These are phyloP conservation scores for Penicillium daleae DNA, from an alignment of 495 filamentous ascomycete species.

Conservation along the genomic window DNA sequence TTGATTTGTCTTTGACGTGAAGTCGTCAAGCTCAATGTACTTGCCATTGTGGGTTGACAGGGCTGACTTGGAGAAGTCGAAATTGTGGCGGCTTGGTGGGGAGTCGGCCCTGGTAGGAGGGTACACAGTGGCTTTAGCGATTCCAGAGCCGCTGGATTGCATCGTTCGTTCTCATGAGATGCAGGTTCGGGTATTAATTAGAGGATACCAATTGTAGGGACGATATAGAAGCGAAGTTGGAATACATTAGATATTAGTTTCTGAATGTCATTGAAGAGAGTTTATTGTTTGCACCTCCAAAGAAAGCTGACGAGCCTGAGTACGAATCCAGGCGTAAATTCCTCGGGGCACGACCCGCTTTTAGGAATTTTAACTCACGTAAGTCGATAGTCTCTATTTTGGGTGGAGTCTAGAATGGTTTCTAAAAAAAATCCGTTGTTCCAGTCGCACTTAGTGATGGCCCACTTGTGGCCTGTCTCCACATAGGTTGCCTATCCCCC, in stretches of 20 bases:
- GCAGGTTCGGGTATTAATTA: neutral
- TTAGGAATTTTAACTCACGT: neutral
- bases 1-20: neutral
- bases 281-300: neutral
- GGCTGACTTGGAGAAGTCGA: conserved; percentile 11
- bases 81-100: conserved; percentile 6
- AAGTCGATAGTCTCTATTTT: neutral
- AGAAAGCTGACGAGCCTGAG: conserved; percentile 3
- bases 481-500: neutral
- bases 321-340: conserved; percentile 8
- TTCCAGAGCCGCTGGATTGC: conserved; percentile 10
- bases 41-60: conserved; percentile 12
- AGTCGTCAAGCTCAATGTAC: conserved; percentile 23
- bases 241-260: conserved; percentile 4
- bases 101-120: conserved; percentile 12
- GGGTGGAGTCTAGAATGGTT: conserved; percentile 3
- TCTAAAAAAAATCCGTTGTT: conserved; percentile 7
- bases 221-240: neutral
- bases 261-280: conserved; percentile 4
- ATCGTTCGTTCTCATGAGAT: conserved; percentile 4
- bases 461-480: neutral
- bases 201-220: neutral
- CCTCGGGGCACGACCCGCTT: neutral
- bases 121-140: conserved; percentile 5
- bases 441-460: neutral